These are phyloP conservation scores for Aquilaria sinensis DNA, from an alignment of 345 rosid species.

Conservation along the genomic window DNA sequence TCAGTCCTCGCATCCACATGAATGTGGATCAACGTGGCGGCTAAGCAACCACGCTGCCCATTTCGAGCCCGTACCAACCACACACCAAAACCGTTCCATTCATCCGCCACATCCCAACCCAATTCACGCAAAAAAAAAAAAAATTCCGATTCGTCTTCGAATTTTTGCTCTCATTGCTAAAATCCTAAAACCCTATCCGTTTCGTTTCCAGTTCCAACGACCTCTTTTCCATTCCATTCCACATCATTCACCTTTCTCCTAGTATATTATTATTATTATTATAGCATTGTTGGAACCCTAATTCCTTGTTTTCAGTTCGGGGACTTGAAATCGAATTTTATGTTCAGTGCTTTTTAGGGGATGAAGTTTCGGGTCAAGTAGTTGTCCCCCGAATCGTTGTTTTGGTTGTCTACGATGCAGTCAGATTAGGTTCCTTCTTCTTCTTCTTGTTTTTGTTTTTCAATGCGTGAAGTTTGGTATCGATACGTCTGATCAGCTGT, in stretches of 20 bases:
- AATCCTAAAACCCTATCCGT: not conserved
- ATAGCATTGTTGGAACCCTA: constrained; percentile 1
- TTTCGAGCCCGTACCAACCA: too few relatives aligned
- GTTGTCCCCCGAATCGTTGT: too few relatives aligned
- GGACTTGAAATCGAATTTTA: too few relatives aligned
- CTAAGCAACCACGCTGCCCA: not conserved
- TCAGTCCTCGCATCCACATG: too few relatives aligned
- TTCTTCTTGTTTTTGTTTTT: not conserved
- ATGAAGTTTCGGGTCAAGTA: too few relatives aligned
- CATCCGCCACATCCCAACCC: constrained; percentile 14
- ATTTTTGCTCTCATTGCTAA: constrained; percentile 4
- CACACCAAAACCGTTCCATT: not conserved
- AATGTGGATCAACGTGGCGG: constrained; percentile 24
- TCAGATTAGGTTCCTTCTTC: not conserved
- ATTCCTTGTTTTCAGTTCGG: not conserved
- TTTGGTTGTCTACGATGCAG: not conserved
- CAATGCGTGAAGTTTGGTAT: not conserved
- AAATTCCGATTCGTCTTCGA: not conserved
- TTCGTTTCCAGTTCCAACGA: too few relatives aligned
- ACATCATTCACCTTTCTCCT: not conserved
- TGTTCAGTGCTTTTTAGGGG: too few relatives aligned
- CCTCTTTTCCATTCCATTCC: not conserved
- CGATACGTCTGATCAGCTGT: not conserved
- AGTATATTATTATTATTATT: too few relatives aligned
- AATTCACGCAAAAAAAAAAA: not conserved